Base-by-base conservation (phyloP, 768 basidiomycete species). In the Dictyophora rubrovolvata region DNA sequence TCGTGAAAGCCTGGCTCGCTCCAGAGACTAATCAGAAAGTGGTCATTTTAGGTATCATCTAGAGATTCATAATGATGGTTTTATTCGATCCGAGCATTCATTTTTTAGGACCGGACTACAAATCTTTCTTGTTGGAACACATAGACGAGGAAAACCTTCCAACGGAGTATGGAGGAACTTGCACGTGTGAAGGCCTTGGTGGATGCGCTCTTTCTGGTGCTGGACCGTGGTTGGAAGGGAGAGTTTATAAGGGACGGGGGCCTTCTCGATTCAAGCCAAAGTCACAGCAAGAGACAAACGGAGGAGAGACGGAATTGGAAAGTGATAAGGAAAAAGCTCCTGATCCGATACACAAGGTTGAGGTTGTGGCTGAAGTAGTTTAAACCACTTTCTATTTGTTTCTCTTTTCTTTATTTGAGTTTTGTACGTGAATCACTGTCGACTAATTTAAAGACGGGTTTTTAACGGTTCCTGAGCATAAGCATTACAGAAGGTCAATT, bases 21-120 rank as follows among this genome's bases (percentile, higher is more conserved):
- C 84, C 84, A 66, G 86, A 86, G 66, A 88, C 87, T 0, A 77
- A 73, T 1, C 79, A 77, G 36, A 89, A 89, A 67, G 75, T 89
- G 53, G 77, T 81, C 55, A 78, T 90, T 17, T 69, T 87, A 20
- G 56, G 56, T 46, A 36, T 35, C 36, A 18, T 35, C 35, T 22
- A 28, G 21, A 56, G 20, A 11, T 20, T 16, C 22, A 17, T 3
- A 28, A 28, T 28, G 2, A 28, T 28, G 28, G 7, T 28, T 28
- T 3, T 3, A 28, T 28, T 28, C 7, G 7, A 28, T 28, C 7
- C 28, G 28, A 28, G 12, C 56, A 23, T 10, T 33, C 22, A 12
- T 28, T 17, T 17, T 1, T 6, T n/a, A 57, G 85, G 86, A 28
- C 69, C 74, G 54, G 74, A 87, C 66, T 87, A 87, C 68, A 68